phyloP scores from a whole-genome alignment of 257 asterid genomes.

The Rehmannia glutinosa region DNA sequence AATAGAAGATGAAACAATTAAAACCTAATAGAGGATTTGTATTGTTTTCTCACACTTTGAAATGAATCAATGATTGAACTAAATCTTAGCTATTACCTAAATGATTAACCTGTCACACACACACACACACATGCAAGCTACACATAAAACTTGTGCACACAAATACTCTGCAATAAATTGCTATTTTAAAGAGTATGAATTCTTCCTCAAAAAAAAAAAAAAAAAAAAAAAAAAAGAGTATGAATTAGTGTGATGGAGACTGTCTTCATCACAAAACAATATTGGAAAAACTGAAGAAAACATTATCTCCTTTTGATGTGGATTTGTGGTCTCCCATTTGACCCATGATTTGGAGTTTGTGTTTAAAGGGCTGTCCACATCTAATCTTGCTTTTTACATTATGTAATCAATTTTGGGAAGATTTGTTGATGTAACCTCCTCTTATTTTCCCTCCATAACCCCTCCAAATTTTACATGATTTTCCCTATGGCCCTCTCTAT shows the following conservation, averaged over 20 bases:
- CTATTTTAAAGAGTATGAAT: no score
- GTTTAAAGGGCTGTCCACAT: conserved; percentile 30
- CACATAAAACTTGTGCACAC: no score
- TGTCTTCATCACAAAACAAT: not conserved
- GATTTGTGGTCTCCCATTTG: conserved; percentile 47
- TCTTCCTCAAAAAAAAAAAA: not conserved
- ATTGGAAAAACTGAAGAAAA: conserved; percentile 8
- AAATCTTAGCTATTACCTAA: no score
- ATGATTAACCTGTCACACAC: no score
- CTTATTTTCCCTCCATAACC: conserved; percentile 18
- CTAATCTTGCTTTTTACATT: conserved; percentile 36
- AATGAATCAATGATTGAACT: no score
- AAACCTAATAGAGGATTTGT: no score
- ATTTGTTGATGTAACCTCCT: conserved; percentile 41
- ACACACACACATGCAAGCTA: no score
- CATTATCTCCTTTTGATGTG: conserved; percentile 46
- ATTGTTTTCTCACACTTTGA: no score
- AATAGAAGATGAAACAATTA: no score
- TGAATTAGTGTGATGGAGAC: not conserved
- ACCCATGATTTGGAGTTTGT: conserved; percentile 45
- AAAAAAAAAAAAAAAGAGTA: not conserved
- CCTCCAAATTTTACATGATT: not conserved
- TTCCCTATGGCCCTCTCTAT: conserved; percentile 12
- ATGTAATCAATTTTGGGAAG: conserved; percentile 23
- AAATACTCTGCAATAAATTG: no score